Evolutionary conservation across 257 asterid genomes (phyloP), one percentile per base, ranked within the genome.

Genomic region (Solanum peruvianum): DNA sequence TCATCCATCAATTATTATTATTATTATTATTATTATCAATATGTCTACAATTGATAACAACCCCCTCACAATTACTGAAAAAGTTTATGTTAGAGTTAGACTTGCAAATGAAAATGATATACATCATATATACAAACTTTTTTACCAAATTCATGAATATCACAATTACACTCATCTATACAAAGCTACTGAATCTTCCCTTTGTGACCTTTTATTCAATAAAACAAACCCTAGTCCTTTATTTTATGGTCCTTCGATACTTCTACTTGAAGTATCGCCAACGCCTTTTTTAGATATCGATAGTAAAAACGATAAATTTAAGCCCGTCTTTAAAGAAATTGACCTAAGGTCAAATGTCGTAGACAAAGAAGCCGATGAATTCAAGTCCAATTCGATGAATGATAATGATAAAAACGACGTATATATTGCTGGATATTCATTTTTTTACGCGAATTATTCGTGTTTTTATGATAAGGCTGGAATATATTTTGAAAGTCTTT

Each of bases 401-500:
- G 87, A 8, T 47, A 66, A 23, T n/a, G 67, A 33, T 25, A 77
- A 85, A 11, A 41, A 72, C 5, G 84, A 85, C 2, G 72, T 77
- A 5, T 85, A 12, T 27, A 49, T 85, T 7, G 83, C 87, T 31
- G 87, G 87, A 45, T 85, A 85, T 6, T 69, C 87, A 2, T 85
- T 85, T 20, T 85, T 85, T 21, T 72, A 39, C 83, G 83, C 87
- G 29, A 85, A 85, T 62, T 85, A 85, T 77, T 85, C 87, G 18
- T 71, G 87, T 23, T 85, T 85, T 60, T 71, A 85, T 42, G 87
- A 85, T 62, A 52, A 39, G 6, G 71, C 87, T 29, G 87, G 87
- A 41, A 85, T 85, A 11, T 85, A 70, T 62, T 85, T 85, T 42
- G 87, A 85, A 58, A 85, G 87, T 41, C 87, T 85, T 18, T 85